Evolutionary conservation across 225 moss, liverwort and hornwort species (phyloP).

Genomic region (Climacium dendroides): DNA sequence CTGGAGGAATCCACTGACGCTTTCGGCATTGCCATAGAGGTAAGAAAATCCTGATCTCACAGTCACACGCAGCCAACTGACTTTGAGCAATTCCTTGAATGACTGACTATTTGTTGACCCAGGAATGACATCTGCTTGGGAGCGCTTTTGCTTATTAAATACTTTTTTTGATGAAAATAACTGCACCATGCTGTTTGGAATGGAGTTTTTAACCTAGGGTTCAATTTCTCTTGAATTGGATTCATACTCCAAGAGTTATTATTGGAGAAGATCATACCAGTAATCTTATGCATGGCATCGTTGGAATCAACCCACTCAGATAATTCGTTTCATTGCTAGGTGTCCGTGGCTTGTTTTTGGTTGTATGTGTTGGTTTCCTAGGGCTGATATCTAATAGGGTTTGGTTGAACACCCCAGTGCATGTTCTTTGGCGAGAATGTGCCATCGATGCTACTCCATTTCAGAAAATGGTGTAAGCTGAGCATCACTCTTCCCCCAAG

Average conservation of each 20-base stretch:
- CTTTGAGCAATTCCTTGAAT: background rate
- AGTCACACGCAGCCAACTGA: background rate
- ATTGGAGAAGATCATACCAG: background rate
- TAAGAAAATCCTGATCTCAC: background rate
- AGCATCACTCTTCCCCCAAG: background rate
- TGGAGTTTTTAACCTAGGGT: no score
- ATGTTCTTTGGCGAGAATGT: background rate
- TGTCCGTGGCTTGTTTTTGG: background rate
- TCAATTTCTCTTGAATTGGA: background rate
- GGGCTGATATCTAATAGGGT: background rate
- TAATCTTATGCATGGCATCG: background rate
- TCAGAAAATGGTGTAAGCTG: background rate
- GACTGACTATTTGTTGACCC: background rate
- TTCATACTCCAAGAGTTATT: background rate
- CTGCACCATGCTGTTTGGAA: background rate
- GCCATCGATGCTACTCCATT: background rate
- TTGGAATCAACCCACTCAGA: background rate
- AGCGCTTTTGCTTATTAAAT: background rate
- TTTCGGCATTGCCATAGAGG: conserved; percentile 33
- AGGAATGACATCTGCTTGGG: background rate
- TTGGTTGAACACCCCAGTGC: background rate
- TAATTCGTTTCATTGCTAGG: background rate
- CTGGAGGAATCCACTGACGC: conserved; percentile 21
- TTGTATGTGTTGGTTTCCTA: background rate
- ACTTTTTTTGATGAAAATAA: background rate